phyloP scores from a whole-genome alignment of 352 stramenopile genomes.

The Phytophthora citricola region DNA sequence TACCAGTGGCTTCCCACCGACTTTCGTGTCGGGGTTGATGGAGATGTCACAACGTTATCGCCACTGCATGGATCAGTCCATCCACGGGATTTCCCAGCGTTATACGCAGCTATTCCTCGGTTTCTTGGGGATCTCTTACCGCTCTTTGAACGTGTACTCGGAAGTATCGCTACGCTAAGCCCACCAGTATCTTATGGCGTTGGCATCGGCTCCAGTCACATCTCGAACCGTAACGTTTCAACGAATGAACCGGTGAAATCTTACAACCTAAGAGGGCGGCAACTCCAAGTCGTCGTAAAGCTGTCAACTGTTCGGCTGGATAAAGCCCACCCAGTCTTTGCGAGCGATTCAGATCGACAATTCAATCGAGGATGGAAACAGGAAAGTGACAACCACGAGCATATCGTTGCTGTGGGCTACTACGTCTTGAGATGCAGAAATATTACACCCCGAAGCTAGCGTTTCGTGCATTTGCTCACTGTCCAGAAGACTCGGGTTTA shows the following conservation, averaged over 20 bases:
- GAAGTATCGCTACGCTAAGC: conserved; percentile 6
- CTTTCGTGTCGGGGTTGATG: conserved; percentile 16
- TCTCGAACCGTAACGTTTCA: no score
- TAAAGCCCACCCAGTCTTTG: conserved; percentile 3
- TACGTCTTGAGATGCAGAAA: conserved; percentile 16
- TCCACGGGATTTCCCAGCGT: conserved; percentile 10
- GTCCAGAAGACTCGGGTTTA: background rate
- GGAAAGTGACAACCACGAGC: conserved; percentile 18
- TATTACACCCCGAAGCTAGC: conserved; percentile 16
- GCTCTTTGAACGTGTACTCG: conserved; percentile 22
- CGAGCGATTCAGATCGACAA: background rate
- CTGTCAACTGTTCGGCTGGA: conserved; percentile 17
- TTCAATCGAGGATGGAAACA: conserved; percentile 20
- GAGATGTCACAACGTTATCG: conserved; percentile 2
- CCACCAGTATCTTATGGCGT: conserved; percentile 6
- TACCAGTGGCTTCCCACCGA: conserved; percentile 29
- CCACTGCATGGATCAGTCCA: conserved; percentile 23
- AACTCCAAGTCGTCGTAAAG: conserved; percentile 21
- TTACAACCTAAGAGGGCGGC: conserved; percentile 5
- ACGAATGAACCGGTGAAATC: background rate
- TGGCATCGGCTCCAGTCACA: conserved; percentile 12
- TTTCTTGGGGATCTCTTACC: conserved; percentile 3
- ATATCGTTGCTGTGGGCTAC: conserved; percentile 19
- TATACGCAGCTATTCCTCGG: conserved; percentile 6
- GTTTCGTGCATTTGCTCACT: conserved; percentile 20